Conservation (phyloP, 495 filamentous ascomycete genomes). For the Thermothielavioides terrestris region DNA sequence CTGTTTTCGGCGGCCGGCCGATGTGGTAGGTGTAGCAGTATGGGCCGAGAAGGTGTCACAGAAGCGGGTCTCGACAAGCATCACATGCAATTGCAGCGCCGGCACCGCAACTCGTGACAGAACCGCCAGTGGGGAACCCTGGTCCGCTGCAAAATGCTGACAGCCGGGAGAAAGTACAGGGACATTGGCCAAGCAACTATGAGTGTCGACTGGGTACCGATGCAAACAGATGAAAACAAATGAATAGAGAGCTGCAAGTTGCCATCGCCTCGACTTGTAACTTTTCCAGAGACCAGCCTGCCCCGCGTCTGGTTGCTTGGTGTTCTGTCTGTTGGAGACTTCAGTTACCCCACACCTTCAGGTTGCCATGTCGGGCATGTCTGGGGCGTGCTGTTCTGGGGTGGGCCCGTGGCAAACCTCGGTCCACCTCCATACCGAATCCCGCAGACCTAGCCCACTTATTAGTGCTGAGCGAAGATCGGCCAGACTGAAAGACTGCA, state of each 20-base stretch:
- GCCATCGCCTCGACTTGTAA: too few species aligned
- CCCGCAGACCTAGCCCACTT: conserved; percentile 3
- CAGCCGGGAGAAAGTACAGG: too few species aligned
- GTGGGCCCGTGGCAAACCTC: conserved; percentile 18
- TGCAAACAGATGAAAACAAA: too few species aligned
- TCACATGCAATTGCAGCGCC: conserved; percentile 4
- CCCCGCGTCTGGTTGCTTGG: too few species aligned
- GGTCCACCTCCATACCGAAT: conserved; percentile 17
- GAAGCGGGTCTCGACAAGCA: not conserved
- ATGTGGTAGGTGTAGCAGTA: too few species aligned
- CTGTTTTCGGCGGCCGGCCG: too few species aligned
- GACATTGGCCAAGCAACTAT: too few species aligned
- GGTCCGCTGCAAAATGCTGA: too few species aligned
- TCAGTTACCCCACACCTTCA: conserved; percentile 2
- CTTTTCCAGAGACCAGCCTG: too few species aligned
- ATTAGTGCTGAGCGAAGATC: conserved; percentile 15
- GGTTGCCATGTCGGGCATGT: conserved; percentile 1
- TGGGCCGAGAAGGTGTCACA: not conserved
- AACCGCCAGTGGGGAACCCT: conserved; percentile 15
- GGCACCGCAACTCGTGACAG: conserved; percentile 6
- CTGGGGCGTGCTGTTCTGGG: conserved; percentile 6
- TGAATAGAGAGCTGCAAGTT: too few species aligned
- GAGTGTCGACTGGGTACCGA: too few species aligned
- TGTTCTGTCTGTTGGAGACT: too few species aligned
- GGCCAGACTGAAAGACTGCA: not conserved